Conservation (phyloP, 1,284 basidiomycete species). For the Tilletia horrida region DNA sequence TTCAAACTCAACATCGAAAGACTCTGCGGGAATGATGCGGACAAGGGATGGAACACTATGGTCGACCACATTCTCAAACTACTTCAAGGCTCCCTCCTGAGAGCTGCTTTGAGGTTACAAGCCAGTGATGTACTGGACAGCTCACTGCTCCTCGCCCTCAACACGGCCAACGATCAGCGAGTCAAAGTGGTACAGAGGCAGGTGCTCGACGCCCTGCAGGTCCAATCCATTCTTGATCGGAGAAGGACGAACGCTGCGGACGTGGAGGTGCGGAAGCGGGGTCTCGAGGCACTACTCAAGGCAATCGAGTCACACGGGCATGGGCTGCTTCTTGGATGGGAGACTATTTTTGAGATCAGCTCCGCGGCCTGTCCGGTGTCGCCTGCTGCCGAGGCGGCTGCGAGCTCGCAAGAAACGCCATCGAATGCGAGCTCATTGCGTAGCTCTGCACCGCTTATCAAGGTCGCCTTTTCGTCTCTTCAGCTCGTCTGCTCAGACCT, state of each 20-base stretch:
- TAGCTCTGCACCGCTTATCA: slow-evolving; percentile 58
- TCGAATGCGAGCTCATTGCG: not conserved
- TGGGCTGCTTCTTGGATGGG: slow-evolving; percentile 85
- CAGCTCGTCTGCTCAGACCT: slow-evolving; percentile 88
- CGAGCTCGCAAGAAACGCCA: not conserved
- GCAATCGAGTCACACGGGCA: slow-evolving; percentile 83
- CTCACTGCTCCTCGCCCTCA: slow-evolving; percentile 3
- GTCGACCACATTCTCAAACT: slow-evolving; percentile 75
- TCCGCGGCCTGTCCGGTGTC: slow-evolving; percentile 30
- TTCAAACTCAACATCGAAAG: slow-evolving; percentile 77
- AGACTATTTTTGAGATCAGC: slow-evolving; percentile 77
- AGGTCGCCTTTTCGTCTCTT: slow-evolving; percentile 88
- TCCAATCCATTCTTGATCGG: slow-evolving; percentile 69
- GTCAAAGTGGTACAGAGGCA: slow-evolving; percentile 66
- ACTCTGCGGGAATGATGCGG: slow-evolving; percentile 72
- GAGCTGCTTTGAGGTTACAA: slow-evolving; percentile 77
- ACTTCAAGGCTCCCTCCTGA: slow-evolving; percentile 66
- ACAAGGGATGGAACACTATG: slow-evolving; percentile 79
- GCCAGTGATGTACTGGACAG: slow-evolving; percentile 81
- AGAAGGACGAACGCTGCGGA: slow-evolving; percentile 49
- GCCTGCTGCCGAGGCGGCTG: too few species aligned
- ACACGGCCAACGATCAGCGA: slow-evolving; percentile 21
- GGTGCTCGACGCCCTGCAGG: slow-evolving; percentile 74
- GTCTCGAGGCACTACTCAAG: slow-evolving; percentile 80
- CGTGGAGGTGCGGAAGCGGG: slow-evolving; percentile 76